A percentile compares a stretch with the other conserved stretches of the same genome.
These are phyloP conservation scores for Brassica carinata DNA, from an alignment of 345 rosid genomes.

Conservation along the genomic window DNA sequence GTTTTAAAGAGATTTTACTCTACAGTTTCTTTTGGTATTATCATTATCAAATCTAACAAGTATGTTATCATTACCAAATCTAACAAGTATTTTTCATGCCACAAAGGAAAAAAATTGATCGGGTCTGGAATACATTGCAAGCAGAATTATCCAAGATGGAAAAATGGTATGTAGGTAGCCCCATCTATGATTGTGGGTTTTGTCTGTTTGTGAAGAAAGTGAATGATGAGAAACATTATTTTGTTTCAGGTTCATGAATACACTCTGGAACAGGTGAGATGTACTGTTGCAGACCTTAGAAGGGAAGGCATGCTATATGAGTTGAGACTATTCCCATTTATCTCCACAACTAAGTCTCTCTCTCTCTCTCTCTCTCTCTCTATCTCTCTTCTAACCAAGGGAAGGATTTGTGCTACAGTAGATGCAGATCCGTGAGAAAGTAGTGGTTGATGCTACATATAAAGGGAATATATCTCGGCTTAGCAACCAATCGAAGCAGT, in stretches of 20 bases:
- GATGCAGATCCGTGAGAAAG: slow-evolving; percentile 63
- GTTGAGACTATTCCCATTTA: slow-evolving; percentile 19
- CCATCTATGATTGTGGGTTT: neutral
- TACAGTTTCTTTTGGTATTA: slow-evolving; percentile 5
- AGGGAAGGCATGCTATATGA: slow-evolving; percentile 92
- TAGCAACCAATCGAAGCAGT: too few relatives aligned
- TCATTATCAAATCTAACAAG: too few relatives aligned
- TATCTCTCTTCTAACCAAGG: neutral
- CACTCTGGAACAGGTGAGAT: too few relatives aligned
- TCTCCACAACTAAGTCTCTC: slow-evolving; percentile 6
- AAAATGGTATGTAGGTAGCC: too few relatives aligned
- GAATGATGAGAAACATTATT: too few relatives aligned
- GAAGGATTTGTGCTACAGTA: slow-evolving; percentile 50
- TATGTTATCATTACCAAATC: too few relatives aligned
- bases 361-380: slow-evolving; percentile 17
- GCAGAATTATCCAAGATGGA: too few relatives aligned
- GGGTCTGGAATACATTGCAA: slow-evolving; percentile 94
- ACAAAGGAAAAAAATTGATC: slow-evolving; percentile 80
- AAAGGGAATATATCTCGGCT: too few relatives aligned
- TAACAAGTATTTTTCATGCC: slow-evolving; percentile 4
- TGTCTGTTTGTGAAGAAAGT: neutral
- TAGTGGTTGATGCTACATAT: too few relatives aligned
- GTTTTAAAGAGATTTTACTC: slow-evolving; percentile 9
- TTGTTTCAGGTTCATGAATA: too few relatives aligned
- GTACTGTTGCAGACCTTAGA: too few relatives aligned